Base-by-base conservation (phyloP, 768 basidiomycete genomes). In the Podaxis mareebaensis region DNA sequence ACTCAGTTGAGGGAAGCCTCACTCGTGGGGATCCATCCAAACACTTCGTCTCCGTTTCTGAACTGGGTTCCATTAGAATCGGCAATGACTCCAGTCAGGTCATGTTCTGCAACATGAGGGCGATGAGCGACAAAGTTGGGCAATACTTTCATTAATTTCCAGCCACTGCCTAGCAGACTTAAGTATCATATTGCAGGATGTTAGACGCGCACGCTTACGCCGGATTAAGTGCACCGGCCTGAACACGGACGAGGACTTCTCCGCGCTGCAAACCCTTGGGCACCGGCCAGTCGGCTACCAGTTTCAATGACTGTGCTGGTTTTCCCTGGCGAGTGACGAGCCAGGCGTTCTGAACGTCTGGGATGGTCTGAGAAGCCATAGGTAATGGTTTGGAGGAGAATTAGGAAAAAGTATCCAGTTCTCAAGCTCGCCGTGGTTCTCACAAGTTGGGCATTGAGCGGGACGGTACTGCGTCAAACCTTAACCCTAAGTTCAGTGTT, bases 41-140 rank as follows among this genome's bases (percentile, higher is more conserved):
- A 87, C 3, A 93, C 84, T 48, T 82, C 77, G 64, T 92, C 88
- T 1, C 91, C 91, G 2, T 74, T 70, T 2, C 76, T 73, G 68
- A 88, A 86, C 5, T 77, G 76, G 0, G 84, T 78, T 20, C 78
- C 81, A 65, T 85, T 85, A 0, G 79, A 73, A 61, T 85, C 81
- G 15, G 82, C 85, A 12, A 93, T 74, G 4, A 83, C 75, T 3
- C 92, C 92, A 0, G 88, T 74, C 30, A 91, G 73, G 67, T 93
- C 92, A 57, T 79, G 69, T 67, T 88, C 91, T 30, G 85, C 78
- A 1, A 84, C 75, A 33, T 81, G 74, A 1, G 89, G 88, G 26
- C 84, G 76, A 8, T 69, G 72, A 2, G 76, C 74, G 8, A 87
- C 12, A 53, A 83, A 76, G 46, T 78, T 80, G 10, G 87, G 87